Percentiles rank a stretch among this genome's conserved stretches.
phyloP scores from a whole-genome alignment of 352 stramenopile genomes.

The Aphanomyces stellatus region DNA sequence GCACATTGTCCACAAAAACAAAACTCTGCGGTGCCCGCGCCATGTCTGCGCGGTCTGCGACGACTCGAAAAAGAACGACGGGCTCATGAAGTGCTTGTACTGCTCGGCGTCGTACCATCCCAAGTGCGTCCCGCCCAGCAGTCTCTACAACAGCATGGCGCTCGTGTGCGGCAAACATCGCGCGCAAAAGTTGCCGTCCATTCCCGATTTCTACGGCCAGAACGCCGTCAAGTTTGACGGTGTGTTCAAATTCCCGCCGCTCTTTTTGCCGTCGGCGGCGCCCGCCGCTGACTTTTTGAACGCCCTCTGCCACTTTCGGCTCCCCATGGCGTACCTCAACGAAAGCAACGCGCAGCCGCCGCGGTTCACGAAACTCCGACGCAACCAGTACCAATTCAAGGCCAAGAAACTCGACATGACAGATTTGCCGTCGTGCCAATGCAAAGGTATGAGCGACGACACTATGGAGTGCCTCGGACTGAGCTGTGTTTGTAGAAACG shows the following conservation, averaged over 20 bases:
- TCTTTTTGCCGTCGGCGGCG: constrained; percentile 69
- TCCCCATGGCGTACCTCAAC: constrained; percentile 56
- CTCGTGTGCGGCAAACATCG: constrained; percentile 87
- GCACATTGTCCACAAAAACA: constrained; percentile 31
- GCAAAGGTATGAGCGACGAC: constrained; percentile 34
- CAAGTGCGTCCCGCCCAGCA: constrained; percentile 85
- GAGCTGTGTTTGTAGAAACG: constrained; percentile 9
- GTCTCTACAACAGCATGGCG: constrained; percentile 88
- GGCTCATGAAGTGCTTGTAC: constrained; percentile 87
- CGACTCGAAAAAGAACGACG: constrained; percentile 55
- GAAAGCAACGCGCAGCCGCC: constrained; percentile 65
- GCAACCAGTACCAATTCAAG: constrained; percentile 85
- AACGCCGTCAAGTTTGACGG: constrained; percentile 71
- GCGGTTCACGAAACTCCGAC: constrained; percentile 59
- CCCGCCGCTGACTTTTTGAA: constrained; percentile 35
- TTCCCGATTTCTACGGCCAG: constrained; percentile 64
- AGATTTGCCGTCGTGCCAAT: constrained; percentile 70
- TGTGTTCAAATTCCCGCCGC: constrained; percentile 58
- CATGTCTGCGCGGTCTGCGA: constrained; percentile 77
- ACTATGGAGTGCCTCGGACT: neutral
- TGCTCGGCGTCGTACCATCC: constrained; percentile 90
- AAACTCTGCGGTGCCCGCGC: constrained; percentile 82
- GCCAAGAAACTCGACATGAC: constrained; percentile 60
- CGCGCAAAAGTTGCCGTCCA: constrained; percentile 59
- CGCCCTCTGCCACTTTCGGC: constrained; percentile 74